Conservation (phyloP, 306 rosid genomes). For the Prunus davidiana region DNA sequence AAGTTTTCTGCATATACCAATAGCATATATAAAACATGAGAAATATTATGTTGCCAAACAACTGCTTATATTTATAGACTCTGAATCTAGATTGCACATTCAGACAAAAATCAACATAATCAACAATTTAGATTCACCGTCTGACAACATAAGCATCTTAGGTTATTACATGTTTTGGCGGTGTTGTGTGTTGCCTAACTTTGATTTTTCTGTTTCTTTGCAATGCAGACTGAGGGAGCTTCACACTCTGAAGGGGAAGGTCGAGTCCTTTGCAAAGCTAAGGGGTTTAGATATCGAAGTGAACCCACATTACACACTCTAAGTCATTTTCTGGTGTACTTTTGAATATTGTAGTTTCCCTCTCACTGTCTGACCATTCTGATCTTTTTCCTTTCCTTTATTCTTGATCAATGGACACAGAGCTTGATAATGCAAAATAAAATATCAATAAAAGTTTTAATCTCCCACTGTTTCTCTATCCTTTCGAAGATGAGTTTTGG, state of each 20-base stretch:
- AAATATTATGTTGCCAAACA: background rate
- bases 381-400: background rate
- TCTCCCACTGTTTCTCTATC: background rate
- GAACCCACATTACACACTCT: slow-evolving; percentile 22
- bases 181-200: background rate
- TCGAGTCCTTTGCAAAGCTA: slow-evolving; percentile 18
- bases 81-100: background rate
- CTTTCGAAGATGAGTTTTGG: no score
- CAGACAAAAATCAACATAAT: background rate
- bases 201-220: background rate
- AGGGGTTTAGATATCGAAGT: slow-evolving; percentile 21
- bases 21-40: background rate
- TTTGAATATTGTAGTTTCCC: background rate
- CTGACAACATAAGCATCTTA: background rate
- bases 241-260: slow-evolving; percentile 25
- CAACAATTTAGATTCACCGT: background rate
- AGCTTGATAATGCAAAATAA: background rate
- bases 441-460: background rate
- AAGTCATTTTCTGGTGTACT: background rate
- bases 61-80: background rate
- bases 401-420: background rate
- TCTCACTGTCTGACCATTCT: background rate
- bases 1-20: background rate
- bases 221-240: slow-evolving; percentile 24
- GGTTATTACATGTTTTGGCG: background rate